Base-by-base conservation (phyloP, 148 eudicot genomes). In the Nepenthes mirabilis region DNA sequence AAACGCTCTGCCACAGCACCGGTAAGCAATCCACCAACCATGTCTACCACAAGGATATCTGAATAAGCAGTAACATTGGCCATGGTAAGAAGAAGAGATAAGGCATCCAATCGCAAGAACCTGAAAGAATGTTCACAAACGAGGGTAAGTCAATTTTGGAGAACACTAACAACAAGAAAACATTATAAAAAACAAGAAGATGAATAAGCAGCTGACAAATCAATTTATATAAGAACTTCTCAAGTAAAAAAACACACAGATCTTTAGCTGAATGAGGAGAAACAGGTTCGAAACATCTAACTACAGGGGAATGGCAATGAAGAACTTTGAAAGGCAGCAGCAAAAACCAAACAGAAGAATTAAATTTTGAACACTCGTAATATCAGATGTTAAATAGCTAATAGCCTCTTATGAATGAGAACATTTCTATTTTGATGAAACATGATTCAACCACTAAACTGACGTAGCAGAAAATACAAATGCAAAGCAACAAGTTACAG, bases 1-100 rank as follows among this genome's bases (percentile, higher is more conserved):
- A 93, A 70, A 47, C 96, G 91, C 73, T 93, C 98, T 56, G 96
- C 96, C 55, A 82, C 84, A 59, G 98, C 86, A 68, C 96, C 98
- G 61, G 96, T 88, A 74, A 86, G 66, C 43, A 93, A 60, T 60
- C 98, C 98, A 60, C 93, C 91, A 57, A 88, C 80, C 96, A 83
- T 88, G 73, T 93, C 96, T 61, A 93, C 78, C 63, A 82, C 74
- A 61, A 93, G 80, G 68, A 88, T 86, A 74, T 93, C 89, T 53
- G 98, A 83, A 66, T 86, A 58, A 36, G 96, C 81, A 43, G 87
- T 73, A 36, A 82, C 81, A 77, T 93, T 88, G 48, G 87, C 96
- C 83, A 88, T 58, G 43, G 96, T 80, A 57, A 93, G 96, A 66
- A 93, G 79, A 71, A 86, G 79, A 65, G 95, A 80, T 62, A 93